Evolutionary conservation across 305 asterid species (phyloP).

Genomic region (Fraxinus floribunda): DNA sequence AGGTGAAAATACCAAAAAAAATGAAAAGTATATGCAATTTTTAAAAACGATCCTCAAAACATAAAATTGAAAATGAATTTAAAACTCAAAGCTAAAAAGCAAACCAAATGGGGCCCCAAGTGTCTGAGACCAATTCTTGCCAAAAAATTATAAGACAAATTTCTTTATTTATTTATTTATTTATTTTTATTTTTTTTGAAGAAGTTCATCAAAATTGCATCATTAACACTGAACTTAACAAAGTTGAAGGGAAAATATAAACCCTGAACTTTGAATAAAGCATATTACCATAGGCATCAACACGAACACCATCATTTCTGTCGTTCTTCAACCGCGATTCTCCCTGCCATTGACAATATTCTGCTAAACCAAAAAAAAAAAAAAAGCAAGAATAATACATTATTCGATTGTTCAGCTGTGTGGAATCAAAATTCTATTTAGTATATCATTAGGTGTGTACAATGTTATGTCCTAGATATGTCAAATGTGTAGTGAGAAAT

Average conservation of each 20-base stretch:
- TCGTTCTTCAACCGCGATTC: constrained; percentile 53
- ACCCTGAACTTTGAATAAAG: not conserved
- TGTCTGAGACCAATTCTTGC: not conserved
- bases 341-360: constrained; percentile 36
- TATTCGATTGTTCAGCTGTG: not conserved
- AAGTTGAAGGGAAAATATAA: not conserved
- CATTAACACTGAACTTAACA: not conserved
- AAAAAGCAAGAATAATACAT: not conserved
- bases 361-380: constrained; percentile 27
- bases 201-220: not conserved
- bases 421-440: not conserved
- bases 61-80: not conserved
- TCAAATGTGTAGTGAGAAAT: not conserved
- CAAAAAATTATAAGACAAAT: not conserved
- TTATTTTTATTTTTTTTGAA: not conserved
- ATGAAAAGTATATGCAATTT: no score
- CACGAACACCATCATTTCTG: constrained; percentile 32
- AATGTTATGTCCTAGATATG: not conserved
- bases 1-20: no score
- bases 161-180: not conserved
- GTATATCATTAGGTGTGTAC: not conserved
- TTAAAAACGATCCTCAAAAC: not conserved
- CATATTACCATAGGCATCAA: constrained; percentile 44
- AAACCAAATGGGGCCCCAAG: not conserved
- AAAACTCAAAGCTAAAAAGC: not conserved